Evolutionary conservation across 1,284 basidiomycete species (phyloP).

Genomic region (Anthracocystis walkeri): DNA sequence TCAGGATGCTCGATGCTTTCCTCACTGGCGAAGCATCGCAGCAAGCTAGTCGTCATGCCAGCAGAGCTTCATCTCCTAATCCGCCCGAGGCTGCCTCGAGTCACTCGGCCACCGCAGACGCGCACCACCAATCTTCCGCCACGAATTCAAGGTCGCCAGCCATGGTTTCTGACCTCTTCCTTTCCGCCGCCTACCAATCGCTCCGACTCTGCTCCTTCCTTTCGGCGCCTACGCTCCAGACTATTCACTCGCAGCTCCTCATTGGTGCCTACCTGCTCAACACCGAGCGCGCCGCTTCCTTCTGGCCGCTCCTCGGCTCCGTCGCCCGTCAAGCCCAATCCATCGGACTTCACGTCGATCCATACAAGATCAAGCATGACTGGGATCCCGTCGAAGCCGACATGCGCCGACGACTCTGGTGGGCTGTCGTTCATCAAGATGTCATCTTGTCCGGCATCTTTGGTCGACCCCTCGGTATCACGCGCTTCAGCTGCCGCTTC

Average conservation of each 20-base stretch:
- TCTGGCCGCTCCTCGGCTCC: constrained; percentile 47
- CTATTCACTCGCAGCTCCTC: constrained; percentile 52
- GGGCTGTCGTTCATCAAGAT: constrained; percentile 50
- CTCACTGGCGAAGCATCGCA: constrained; percentile 27
- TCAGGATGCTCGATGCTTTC: constrained; percentile 40
- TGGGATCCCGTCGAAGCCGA: constrained; percentile 42
- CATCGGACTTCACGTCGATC: constrained; percentile 49
- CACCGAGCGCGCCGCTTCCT: constrained; percentile 44
- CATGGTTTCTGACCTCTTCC: constrained; percentile 47
- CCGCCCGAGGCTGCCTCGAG: not conserved
- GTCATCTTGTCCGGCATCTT: constrained; percentile 47
- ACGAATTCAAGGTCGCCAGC: constrained; percentile 17
- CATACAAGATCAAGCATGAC: constrained; percentile 36
- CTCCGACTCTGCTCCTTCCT: constrained; percentile 48
- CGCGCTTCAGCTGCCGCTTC: constrained; percentile 37
- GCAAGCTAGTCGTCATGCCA: constrained; percentile 25
- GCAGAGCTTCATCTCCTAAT: constrained; percentile 24
- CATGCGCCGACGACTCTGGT: constrained; percentile 43
- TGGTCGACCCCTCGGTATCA: constrained; percentile 47
- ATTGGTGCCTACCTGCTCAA: constrained; percentile 49
- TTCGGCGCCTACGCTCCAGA: constrained; percentile 42
- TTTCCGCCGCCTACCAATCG: constrained; percentile 49
- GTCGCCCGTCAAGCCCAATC: constrained; percentile 50
- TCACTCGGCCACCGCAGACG: not conserved
- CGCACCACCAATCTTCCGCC: not conserved